Conservation (phyloP, 2,329 filamentous ascomycete genomes). For the Aspergillus fumigatus region DNA sequence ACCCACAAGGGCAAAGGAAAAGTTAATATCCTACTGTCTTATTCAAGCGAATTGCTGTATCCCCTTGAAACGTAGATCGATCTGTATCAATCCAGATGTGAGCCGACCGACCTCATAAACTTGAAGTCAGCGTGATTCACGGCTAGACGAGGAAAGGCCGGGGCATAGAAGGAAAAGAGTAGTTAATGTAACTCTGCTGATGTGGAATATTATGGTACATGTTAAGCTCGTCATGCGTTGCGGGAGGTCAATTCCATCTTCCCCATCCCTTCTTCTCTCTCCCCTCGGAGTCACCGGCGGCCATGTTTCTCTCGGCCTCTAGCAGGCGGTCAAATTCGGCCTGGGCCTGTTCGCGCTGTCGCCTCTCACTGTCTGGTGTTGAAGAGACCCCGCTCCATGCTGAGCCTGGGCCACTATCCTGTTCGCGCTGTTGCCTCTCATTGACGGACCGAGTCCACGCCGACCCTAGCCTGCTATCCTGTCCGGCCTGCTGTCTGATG, state of each 20-base stretch:
- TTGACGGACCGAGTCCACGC: neutral
- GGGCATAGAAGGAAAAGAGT: neutral
- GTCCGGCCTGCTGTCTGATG: conserved; percentile 27
- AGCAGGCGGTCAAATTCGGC: conserved; percentile 42
- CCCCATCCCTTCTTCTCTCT: conserved; percentile 11
- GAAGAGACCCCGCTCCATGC: neutral
- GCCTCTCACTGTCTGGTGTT: conserved; percentile 14
- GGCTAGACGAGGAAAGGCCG: no score
- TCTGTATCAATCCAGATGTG: neutral
- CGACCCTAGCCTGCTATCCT: neutral
- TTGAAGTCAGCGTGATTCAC: no score
- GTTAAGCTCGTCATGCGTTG: neutral
- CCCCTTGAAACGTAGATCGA: neutral
- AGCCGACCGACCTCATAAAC: neutral
- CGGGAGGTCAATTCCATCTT: conserved; percentile 14
- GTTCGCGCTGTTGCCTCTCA: neutral
- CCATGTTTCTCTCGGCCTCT: conserved; percentile 35
- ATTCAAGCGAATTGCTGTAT: neutral
- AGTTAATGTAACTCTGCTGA: neutral
- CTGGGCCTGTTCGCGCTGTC: conserved; percentile 36
- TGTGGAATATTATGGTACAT: neutral
- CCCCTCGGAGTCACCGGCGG: conserved; percentile 11
- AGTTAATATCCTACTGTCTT: conserved; percentile 2
- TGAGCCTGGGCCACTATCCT: neutral
- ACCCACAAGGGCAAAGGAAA: conserved; percentile 13